Evolutionary conservation across 352 stramenopile genomes (phyloP).

Genomic region (Phytophthora pini): DNA sequence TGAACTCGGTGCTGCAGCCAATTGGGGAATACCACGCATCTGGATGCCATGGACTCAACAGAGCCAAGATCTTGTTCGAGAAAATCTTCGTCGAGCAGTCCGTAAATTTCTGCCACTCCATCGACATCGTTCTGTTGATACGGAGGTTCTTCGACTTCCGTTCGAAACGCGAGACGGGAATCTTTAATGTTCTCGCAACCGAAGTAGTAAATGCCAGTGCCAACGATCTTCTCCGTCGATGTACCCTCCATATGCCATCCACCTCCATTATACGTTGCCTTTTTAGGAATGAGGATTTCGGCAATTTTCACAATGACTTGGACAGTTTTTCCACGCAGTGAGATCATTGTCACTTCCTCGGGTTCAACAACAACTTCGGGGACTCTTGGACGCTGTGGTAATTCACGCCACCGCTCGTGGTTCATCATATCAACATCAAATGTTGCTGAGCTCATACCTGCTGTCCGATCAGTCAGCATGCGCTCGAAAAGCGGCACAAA

Average conservation of each 20-base stretch:
- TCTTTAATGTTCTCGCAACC: constrained; percentile 51
- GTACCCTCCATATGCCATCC: constrained; percentile 64
- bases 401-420: constrained; percentile 19
- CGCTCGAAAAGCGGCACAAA: constrained; percentile 55
- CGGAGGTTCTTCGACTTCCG: constrained; percentile 30
- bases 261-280: constrained; percentile 45
- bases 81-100: constrained; percentile 20
- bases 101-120: constrained; percentile 40
- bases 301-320: constrained; percentile 65
- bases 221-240: constrained; percentile 47
- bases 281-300: constrained; percentile 54
- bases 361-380: constrained; percentile 3
- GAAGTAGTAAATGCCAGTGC: constrained; percentile 62
- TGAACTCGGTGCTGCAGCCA: constrained; percentile 50
- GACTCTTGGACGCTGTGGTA: constrained; percentile 20
- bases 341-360: not conserved
- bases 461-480: constrained; percentile 15
- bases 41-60: constrained; percentile 26
- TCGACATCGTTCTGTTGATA: constrained; percentile 44
- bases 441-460: not conserved
- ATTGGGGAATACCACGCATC: constrained; percentile 56
- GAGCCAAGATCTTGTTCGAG: constrained; percentile 41
- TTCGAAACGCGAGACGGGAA: constrained; percentile 47
- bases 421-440: constrained; percentile 10
- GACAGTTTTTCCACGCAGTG: constrained; percentile 30